phyloP scores from a whole-genome alignment of 805 yeast species.

The Kodamaea jinghongensis region DNA sequence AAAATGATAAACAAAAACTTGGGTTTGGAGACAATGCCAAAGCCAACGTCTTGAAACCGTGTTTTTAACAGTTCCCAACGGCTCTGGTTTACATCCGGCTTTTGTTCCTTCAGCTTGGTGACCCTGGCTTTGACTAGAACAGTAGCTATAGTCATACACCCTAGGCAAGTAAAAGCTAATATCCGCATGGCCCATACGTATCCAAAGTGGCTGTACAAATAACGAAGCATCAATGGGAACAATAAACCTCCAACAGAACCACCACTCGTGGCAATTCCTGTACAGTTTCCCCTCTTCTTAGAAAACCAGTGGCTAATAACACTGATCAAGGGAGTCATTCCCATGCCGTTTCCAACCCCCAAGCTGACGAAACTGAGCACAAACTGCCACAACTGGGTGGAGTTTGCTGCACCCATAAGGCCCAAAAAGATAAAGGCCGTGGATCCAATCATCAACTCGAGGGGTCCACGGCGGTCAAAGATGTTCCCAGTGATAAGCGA shows the following conservation, averaged over 20 bases:
- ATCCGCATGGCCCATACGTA: slow-evolving; percentile 33
- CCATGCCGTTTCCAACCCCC: slow-evolving; percentile 59
- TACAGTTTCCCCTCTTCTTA: slow-evolving; percentile 55
- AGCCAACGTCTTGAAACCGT: slow-evolving; percentile 1
- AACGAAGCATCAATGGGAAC: slow-evolving; percentile 19
- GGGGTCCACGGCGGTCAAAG: slow-evolving; percentile 63
- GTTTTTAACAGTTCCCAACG: neutral
- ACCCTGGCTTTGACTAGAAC: slow-evolving; percentile 29
- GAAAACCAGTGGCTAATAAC: slow-evolving; percentile 67
- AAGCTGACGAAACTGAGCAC: slow-evolving; percentile 53
- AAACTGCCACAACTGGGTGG: slow-evolving; percentile 56
- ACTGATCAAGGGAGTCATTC: slow-evolving; percentile 60
- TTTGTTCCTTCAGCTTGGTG: slow-evolving; percentile 4
- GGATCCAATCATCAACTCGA: slow-evolving; percentile 40
- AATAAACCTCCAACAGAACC: slow-evolving; percentile 22
- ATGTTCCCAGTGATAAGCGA: slow-evolving; percentile 56
- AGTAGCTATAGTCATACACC: slow-evolving; percentile 23
- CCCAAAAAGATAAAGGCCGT: slow-evolving; percentile 45
- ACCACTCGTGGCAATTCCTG: slow-evolving; percentile 58
- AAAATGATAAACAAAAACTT: slow-evolving; percentile 24
- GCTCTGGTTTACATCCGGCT: neutral
- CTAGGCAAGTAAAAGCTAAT: slow-evolving; percentile 35
- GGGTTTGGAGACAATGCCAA: slow-evolving; percentile 8
- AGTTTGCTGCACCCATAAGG: slow-evolving; percentile 54
- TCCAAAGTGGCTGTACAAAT: slow-evolving; percentile 16